Evolutionary conservation across 768 basidiomycete species (phyloP), one percentile per base, ranked within the genome.

Genomic region (Trametes punicea): DNA sequence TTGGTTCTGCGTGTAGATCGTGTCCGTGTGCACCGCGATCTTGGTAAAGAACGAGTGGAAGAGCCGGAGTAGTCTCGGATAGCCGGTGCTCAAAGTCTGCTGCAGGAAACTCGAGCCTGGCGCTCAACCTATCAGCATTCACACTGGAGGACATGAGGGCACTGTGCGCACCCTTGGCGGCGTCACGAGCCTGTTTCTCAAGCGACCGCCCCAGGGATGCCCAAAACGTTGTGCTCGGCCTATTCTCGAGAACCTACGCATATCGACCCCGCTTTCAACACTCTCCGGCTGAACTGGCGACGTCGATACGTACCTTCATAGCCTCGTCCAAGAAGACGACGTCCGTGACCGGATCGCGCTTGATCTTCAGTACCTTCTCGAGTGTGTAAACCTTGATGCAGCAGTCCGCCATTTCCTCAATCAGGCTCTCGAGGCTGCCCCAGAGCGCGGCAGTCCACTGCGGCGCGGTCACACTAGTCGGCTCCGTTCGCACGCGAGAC

Each of bases 41-140:
- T 94, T 94, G 27, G 88, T 84, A 68, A 99, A 99, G 73, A 99
- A 97, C 36, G 94, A 93, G 52, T 99, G 97, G 72, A 99, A 95
- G 2, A 98, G 79, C 9, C 97, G 82, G 8, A 99, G 70, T 2
- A 99, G 76, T 46, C 83, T 82, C 3, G 95, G 93, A 71, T 98
- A 98, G 16, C 90, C 89, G 2, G 83, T 76, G 62, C 87, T 85
- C 36, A 99, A 74, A 4, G 91, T 90, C 64, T 95, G 93, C 63
- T 98, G 94, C 10, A 98, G 71, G 70, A 98, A 98, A 0, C 83
- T 81, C 0, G 96, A 98, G 16, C 79, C 93, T 97, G 59, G n/a
- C n/a, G n/a, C 15, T 18, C 2, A 3, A 36, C 25, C 10, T 18
- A 13, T 34, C 2, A 45, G 23, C 13, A 38, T 27, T 21, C 41